These are phyloP conservation scores for Sporisorium exsertum DNA, from an alignment of 1,284 basidiomycete species.

Conservation along the genomic window DNA sequence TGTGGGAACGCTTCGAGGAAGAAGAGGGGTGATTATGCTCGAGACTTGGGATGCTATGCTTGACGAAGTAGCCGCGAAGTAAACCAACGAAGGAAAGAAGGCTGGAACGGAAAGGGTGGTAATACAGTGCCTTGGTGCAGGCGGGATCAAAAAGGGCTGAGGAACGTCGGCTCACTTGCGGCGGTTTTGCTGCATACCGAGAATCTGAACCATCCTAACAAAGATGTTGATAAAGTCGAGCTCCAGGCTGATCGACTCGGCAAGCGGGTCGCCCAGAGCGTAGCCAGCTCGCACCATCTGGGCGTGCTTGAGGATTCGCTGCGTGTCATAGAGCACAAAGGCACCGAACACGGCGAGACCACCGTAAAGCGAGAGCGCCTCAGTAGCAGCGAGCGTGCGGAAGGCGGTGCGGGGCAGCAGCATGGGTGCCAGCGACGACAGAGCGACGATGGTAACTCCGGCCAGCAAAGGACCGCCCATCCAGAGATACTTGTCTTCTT, in stretches of 20 bases:
- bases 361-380: conserved; percentile 81
- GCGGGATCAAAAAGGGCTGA: background rate
- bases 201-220: conserved; percentile 83
- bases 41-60: conserved; percentile 23
- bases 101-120: conserved; percentile 14
- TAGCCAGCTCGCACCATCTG: conserved; percentile 78
- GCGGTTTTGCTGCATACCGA: conserved; percentile 73
- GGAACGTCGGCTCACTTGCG: conserved; percentile 46
- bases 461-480: conserved; percentile 79
- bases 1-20: background rate
- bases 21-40: conserved; percentile 19
- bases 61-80: conserved; percentile 7
- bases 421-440: conserved; percentile 87
- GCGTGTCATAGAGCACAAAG: conserved; percentile 87
- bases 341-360: conserved; percentile 88
- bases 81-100: background rate
- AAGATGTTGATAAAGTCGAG: conserved; percentile 82
- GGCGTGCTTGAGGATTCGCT: conserved; percentile 83
- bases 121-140: conserved; percentile 22
- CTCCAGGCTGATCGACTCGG: conserved; percentile 80
- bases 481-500: conserved; percentile 84
- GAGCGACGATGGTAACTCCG: conserved; percentile 83
- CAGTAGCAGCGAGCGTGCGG: conserved; percentile 80
- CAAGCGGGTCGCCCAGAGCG: conserved; percentile 80
- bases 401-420: conserved; percentile 81